Evolutionary conservation across 2,329 filamentous ascomycete species (phyloP).

Genomic region (Tolypocladium ophioglossoides): DNA sequence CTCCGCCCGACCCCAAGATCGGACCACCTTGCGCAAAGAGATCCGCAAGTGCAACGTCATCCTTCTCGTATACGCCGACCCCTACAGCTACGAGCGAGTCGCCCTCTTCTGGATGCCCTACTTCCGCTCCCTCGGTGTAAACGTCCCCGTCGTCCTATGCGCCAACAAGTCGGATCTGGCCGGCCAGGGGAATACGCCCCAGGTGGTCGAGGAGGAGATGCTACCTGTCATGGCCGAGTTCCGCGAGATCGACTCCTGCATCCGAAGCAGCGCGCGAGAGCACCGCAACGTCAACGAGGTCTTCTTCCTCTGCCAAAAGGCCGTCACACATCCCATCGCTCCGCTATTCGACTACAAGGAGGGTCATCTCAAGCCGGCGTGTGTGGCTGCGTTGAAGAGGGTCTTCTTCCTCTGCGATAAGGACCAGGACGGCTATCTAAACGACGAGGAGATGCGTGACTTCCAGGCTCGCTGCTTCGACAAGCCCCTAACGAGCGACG

Average conservation of each 20-base stretch:
- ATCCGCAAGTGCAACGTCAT: conserved; percentile 97
- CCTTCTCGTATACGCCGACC: conserved; percentile 90
- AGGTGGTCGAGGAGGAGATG: conserved; percentile 95
- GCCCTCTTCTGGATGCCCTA: conserved; percentile 98
- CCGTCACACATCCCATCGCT: conserved; percentile 92
- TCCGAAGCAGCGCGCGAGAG: conserved; percentile 83
- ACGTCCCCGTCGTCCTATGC: conserved; percentile 92
- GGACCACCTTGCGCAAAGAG: conserved; percentile 81
- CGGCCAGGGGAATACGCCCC: conserved; percentile 62
- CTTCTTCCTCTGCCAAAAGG: conserved; percentile 97
- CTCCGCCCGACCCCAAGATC: conserved; percentile 86
- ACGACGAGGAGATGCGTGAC: conserved; percentile 78
- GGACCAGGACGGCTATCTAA: conserved; percentile 88
- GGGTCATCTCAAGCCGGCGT: conserved; percentile 73
- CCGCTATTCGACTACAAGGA: conserved; percentile 97
- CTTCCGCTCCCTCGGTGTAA: conserved; percentile 95
- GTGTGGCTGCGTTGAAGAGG: conserved; percentile 72
- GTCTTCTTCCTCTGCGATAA: conserved; percentile 96
- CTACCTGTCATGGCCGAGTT: conserved; percentile 97
- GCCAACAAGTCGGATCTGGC: conserved; percentile 94
- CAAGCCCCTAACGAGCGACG: conserved; percentile 69
- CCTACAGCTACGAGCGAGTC: conserved; percentile 97
- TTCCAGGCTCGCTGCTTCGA: conserved; percentile 92
- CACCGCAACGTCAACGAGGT: conserved; percentile 92
- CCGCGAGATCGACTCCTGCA: conserved; percentile 97